A percentile compares a stretch with the other conserved stretches of the same genome.
Evolutionary conservation across 768 basidiomycete species (phyloP).

Genomic region (Psilocybe subaeruginosa): DNA sequence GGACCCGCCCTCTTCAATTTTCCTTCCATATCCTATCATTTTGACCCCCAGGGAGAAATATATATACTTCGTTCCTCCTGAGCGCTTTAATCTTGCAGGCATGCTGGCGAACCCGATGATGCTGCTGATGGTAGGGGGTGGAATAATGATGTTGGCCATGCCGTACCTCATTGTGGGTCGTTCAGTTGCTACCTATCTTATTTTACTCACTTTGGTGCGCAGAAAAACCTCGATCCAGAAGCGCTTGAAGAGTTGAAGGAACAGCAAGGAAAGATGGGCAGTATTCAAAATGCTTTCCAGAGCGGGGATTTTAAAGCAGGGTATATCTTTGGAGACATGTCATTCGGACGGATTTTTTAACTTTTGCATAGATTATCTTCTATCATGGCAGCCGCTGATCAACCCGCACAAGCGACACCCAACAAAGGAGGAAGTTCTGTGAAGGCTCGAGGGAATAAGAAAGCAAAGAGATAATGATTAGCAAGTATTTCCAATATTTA

Average conservation of each 20-base stretch:
- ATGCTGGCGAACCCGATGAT: slow-evolving; percentile 90
- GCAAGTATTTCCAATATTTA: background rate
- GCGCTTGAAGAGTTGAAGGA: slow-evolving; percentile 64
- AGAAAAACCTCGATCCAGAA: slow-evolving; percentile 83
- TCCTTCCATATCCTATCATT: slow-evolving; percentile 64
- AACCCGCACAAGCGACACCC: slow-evolving; percentile 10
- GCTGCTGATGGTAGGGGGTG: slow-evolving; percentile 73
- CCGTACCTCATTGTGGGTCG: slow-evolving; percentile 74
- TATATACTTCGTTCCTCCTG: slow-evolving; percentile 66
- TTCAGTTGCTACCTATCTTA: background rate
- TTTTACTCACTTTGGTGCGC: background rate
- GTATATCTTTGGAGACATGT: slow-evolving; percentile 32
- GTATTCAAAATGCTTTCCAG: slow-evolving; percentile 57
- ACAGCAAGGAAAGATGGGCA: slow-evolving; percentile 60
- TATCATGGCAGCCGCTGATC: slow-evolving; percentile 26
- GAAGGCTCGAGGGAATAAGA: slow-evolving; percentile 34
- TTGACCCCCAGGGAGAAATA: slow-evolving; percentile 58
- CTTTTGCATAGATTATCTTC: slow-evolving; percentile 22
- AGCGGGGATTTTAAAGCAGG: slow-evolving; percentile 62
- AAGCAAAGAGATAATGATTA: slow-evolving; percentile 34
- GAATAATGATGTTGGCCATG: slow-evolving; percentile 67
- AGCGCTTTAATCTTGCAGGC: slow-evolving; percentile 72
- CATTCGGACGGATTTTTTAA: background rate
- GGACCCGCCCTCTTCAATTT: slow-evolving; percentile 53
- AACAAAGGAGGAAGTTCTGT: slow-evolving; percentile 11